These are phyloP conservation scores for Aspergillus vadensis DNA, from an alignment of 2,329 filamentous ascomycete genomes.

Conservation along the genomic window DNA sequence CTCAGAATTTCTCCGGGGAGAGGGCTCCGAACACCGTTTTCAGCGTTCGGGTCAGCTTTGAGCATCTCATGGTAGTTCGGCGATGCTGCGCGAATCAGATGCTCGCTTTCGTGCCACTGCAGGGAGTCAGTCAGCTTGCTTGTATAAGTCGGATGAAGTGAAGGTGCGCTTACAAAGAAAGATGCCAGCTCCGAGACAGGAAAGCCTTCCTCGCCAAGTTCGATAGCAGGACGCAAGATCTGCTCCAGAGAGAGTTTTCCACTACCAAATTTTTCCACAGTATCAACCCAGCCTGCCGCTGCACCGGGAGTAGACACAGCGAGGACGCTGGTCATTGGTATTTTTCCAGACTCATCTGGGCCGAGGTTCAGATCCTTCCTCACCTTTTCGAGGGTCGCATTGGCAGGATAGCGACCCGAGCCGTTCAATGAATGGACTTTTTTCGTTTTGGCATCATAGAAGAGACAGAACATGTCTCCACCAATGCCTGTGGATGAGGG, in stretches of 20 bases:
- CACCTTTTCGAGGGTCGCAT: constrained; percentile 69
- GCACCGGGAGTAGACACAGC: constrained; percentile 87
- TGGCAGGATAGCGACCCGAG: constrained; percentile 77
- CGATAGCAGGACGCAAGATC: constrained; percentile 79
- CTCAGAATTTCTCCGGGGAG: constrained; percentile 83
- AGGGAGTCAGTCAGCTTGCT: constrained; percentile 7
- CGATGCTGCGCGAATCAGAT: constrained; percentile 68
- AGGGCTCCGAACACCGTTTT: constrained; percentile 73
- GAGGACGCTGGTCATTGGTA: constrained; percentile 76
- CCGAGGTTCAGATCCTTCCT: constrained; percentile 68
- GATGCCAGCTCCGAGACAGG: constrained; percentile 81
- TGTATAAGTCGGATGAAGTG: background rate
- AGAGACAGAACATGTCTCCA: constrained; percentile 95
- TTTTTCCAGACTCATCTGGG: constrained; percentile 58
- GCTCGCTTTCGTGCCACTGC: constrained; percentile 73
- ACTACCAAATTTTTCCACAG: constrained; percentile 84
- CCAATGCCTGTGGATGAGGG: constrained; percentile 92
- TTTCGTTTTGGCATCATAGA: constrained; percentile 79
- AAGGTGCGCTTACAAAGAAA: constrained; percentile 58
- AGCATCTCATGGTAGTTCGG: constrained; percentile 87
- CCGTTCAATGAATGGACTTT: constrained; percentile 87
- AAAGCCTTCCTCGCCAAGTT: constrained; percentile 83
- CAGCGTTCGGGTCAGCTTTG: constrained; percentile 69
- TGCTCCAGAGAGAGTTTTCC: constrained; percentile 76
- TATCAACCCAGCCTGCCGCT: constrained; percentile 90